A percentile compares a stretch with the other conserved stretches of the same genome.
Evolutionary conservation across 768 basidiomycete genomes (phyloP).

Genomic region (Calocybe gangraenosa): DNA sequence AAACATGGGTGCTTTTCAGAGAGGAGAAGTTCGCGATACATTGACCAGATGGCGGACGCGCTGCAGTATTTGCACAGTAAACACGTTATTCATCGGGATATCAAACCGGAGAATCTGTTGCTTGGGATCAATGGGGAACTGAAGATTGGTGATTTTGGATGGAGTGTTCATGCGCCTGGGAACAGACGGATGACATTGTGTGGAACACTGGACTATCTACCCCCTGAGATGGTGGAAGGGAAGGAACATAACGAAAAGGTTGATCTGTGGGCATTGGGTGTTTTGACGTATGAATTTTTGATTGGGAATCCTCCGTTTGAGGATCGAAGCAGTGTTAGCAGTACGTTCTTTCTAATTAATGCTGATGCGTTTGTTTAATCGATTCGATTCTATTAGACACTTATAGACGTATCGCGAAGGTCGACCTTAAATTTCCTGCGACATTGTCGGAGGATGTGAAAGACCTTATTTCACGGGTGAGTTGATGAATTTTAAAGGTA

Average conservation of each 20-base stretch:
- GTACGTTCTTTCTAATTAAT: conserved; percentile 35
- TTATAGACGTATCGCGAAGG: conserved; percentile 82
- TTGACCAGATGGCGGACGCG: conserved; percentile 98
- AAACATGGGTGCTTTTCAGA: conserved; percentile 87
- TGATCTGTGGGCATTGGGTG: conserved; percentile 95
- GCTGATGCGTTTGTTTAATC: background rate
- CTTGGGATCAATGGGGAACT: conserved; percentile 94
- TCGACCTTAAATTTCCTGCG: conserved; percentile 71
- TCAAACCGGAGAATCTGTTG: conserved; percentile 97
- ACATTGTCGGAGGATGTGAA: conserved; percentile 59
- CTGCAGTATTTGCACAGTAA: conserved; percentile 88
- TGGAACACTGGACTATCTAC: conserved; percentile 94
- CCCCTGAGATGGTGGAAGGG: conserved; percentile 97
- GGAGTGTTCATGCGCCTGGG: conserved; percentile 95
- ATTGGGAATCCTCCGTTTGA: conserved; percentile 81
- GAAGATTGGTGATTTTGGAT: conserved; percentile 98
- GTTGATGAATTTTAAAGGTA: conserved; percentile 15
- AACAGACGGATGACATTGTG: conserved; percentile 89
- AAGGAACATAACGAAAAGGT: conserved; percentile 86
- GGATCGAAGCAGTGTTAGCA: conserved; percentile 71
- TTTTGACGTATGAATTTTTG: conserved; percentile 94
- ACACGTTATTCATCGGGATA: conserved; percentile 98
- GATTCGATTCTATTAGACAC: conserved; percentile 51
- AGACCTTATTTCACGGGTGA: conserved; percentile 59
- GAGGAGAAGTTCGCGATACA: conserved; percentile 82